A percentile compares a stretch with the other conserved stretches of the same genome.
Conservation (phyloP, 2,329 filamentous ascomycete genomes). For the Penicillium sp. region DNA sequence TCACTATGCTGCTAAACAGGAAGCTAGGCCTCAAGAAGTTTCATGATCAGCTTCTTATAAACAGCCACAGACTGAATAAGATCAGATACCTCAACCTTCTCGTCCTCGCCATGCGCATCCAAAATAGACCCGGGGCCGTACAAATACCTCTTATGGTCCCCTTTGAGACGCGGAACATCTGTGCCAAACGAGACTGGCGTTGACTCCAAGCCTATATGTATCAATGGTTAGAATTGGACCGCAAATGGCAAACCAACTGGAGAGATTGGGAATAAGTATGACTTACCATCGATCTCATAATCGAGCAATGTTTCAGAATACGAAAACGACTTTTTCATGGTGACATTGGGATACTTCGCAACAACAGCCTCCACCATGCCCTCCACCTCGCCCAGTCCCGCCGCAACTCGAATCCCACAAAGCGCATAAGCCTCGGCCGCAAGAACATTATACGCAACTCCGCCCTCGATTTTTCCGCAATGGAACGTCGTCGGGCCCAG, state of each 20-base stretch:
- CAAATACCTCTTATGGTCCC: neutral
- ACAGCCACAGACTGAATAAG: neutral
- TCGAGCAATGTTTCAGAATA: no score
- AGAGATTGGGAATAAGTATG: no score
- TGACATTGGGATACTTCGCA: no score
- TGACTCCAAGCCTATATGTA: neutral
- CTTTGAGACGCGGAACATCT: neutral
- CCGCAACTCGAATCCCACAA: neutral
- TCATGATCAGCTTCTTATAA: neutral
- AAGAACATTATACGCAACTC: neutral
- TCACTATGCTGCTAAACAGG: no score
- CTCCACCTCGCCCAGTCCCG: no score
- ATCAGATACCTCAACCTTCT: neutral
- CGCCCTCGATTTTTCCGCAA: conserved; percentile 41
- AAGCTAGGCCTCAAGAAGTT: no score
- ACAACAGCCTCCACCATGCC: no score
- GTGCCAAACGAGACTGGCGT: neutral
- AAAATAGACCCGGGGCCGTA: neutral
- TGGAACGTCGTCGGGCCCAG: conserved; percentile 49
- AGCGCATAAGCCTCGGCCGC: neutral
- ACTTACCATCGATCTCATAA: no score
- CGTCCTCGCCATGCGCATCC: neutral
- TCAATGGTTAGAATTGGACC: no score
- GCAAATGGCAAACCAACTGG: no score
- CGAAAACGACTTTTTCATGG: no score